Percentiles rank a stretch among this genome's conserved stretches.
Evolutionary conservation across 495 filamentous ascomycete genomes (phyloP).

Genomic region (Penicillium arizonense): DNA sequence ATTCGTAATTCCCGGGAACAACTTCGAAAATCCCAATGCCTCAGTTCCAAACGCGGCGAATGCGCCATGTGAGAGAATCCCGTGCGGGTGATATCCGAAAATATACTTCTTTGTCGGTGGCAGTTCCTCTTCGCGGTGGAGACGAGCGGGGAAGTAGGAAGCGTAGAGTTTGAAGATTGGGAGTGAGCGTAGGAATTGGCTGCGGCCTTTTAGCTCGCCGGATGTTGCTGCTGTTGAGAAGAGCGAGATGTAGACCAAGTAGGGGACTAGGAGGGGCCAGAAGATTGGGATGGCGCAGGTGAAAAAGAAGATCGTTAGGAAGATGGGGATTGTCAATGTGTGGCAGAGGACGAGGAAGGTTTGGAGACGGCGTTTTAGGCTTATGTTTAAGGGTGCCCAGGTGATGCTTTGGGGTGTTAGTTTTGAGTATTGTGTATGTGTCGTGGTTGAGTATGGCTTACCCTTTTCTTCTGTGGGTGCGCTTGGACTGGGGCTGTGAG

Average conservation of each 20-base stretch:
- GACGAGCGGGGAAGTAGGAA: slow-evolving; percentile 83
- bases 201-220: slow-evolving; percentile 71
- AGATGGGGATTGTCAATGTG: slow-evolving; percentile 73
- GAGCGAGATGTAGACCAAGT: slow-evolving; percentile 76
- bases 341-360: slow-evolving; percentile 84
- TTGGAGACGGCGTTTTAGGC: slow-evolving; percentile 81
- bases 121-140: slow-evolving; percentile 78
- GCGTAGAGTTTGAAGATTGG: slow-evolving; percentile 85
- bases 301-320: slow-evolving; percentile 83
- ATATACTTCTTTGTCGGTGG: slow-evolving; percentile 89
- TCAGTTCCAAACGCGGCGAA: slow-evolving; percentile 93
- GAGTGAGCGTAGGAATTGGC: slow-evolving; percentile 68
- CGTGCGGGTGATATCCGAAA: slow-evolving; percentile 96
- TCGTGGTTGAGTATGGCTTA: neutral
- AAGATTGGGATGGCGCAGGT: slow-evolving; percentile 84
- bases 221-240: slow-evolving; percentile 73
- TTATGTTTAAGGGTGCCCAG: slow-evolving; percentile 86
- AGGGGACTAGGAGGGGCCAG: slow-evolving; percentile 91
- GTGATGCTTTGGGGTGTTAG: slow-evolving; percentile 51
- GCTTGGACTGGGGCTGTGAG: slow-evolving; percentile 2
- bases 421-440: neutral
- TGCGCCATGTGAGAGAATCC: slow-evolving; percentile 93
- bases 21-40: slow-evolving; percentile 78
- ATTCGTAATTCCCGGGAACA: slow-evolving; percentile 95
- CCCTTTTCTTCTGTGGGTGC: neutral